Conservation (phyloP, 352 stramenopile species). For the Globisporangium abappressorium region DNA sequence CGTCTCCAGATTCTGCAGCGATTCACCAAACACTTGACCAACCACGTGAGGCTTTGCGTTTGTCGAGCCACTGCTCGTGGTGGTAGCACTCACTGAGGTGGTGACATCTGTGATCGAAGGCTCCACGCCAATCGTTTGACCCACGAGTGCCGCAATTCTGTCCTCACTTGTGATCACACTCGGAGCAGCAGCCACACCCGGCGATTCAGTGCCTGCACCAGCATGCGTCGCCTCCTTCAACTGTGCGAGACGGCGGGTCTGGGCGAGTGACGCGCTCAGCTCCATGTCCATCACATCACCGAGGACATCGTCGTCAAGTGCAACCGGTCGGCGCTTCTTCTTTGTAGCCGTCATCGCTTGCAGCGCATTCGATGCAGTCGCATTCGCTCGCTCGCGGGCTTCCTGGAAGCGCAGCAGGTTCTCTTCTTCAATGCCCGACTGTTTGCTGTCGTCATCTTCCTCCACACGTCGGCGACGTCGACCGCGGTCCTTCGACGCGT, state of each 20-base stretch:
- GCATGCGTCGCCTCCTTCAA: constrained; percentile 23
- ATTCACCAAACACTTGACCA: constrained; percentile 49
- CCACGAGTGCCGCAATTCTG: constrained; percentile 57
- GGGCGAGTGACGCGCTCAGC: constrained; percentile 69
- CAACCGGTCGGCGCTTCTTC: constrained; percentile 36
- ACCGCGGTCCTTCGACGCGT: constrained; percentile 45
- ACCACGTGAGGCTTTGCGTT: background rate
- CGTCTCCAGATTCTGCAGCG: constrained; percentile 24
- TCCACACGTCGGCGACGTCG: constrained; percentile 38
- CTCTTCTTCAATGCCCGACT: constrained; percentile 33
- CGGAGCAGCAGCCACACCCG: background rate
- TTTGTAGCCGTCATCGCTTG: constrained; percentile 28
- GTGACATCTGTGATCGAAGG: constrained; percentile 18
- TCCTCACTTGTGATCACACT: constrained; percentile 38
- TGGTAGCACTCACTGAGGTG: background rate
- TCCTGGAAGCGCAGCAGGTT: constrained; percentile 68
- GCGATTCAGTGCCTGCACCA: background rate
- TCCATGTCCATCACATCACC: constrained; percentile 71
- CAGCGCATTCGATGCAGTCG: constrained; percentile 39
- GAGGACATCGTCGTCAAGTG: constrained; percentile 34
- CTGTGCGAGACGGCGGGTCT: constrained; percentile 54
- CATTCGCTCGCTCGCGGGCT: constrained; percentile 62
- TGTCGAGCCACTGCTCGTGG: constrained; percentile 10
- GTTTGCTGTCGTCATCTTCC: constrained; percentile 27
- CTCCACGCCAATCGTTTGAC: constrained; percentile 33